Evolutionary conservation across 1,284 basidiomycete genomes (phyloP).

Genomic region (Cryptococcus wingfieldii): DNA sequence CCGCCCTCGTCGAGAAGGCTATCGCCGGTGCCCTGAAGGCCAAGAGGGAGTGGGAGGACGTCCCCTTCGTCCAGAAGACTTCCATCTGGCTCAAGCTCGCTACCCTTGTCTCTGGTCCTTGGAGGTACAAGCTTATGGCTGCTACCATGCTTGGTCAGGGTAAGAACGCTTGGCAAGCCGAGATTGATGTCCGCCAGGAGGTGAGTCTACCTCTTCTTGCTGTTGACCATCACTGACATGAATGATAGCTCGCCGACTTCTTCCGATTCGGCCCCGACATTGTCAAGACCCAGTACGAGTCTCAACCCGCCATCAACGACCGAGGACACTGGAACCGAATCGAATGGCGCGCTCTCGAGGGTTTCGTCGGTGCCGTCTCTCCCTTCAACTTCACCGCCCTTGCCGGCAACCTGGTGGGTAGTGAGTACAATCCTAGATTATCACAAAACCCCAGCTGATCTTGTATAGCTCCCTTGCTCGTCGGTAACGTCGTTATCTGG

Average conservation of each 20-base stretch:
- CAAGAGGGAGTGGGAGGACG: slow-evolving; percentile 81
- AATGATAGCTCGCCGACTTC: slow-evolving; percentile 76
- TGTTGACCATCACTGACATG: not conserved
- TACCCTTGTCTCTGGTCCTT: slow-evolving; percentile 89
- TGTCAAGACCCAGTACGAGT: slow-evolving; percentile 87
- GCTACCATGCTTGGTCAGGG: slow-evolving; percentile 98
- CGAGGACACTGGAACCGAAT: slow-evolving; percentile 60
- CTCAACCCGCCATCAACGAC: slow-evolving; percentile 78
- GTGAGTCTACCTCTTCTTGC: slow-evolving; percentile 50
- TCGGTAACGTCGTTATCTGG: slow-evolving; percentile 95
- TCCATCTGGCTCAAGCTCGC: slow-evolving; percentile 97
- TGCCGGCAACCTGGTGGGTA: slow-evolving; percentile 75
- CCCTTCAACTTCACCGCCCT: slow-evolving; percentile 99
- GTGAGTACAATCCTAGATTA: not conserved
- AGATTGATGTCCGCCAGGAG: slow-evolving; percentile 97
- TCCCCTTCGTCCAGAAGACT: slow-evolving; percentile 94
- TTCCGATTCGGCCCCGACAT: slow-evolving; percentile 95
- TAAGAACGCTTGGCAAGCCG: slow-evolving; percentile 99
- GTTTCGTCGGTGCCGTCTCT: slow-evolving; percentile 93
- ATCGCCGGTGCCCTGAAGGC: slow-evolving; percentile 85
- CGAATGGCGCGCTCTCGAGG: slow-evolving; percentile 94
- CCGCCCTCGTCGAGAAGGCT: slow-evolving; percentile 67
- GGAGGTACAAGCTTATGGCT: slow-evolving; percentile 88
- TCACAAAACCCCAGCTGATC: no score
- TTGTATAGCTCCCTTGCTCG: slow-evolving; percentile 69